Base-by-base conservation (phyloP, 257 asterid species). In the Scutellaria barbata region DNA sequence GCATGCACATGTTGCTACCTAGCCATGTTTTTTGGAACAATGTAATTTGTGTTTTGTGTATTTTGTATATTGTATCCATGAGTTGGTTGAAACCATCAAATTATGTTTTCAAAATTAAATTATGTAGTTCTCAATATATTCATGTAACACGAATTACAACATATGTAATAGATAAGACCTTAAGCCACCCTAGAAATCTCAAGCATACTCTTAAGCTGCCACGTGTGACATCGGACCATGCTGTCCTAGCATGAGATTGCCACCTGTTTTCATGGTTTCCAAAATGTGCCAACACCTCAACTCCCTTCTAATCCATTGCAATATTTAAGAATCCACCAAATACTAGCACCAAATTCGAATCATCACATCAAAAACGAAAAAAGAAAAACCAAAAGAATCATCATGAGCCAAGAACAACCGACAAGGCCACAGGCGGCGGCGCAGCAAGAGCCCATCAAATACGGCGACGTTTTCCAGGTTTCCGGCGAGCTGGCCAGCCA, bases 371-470 rank as follows among this genome's bases (percentile, higher is more conserved):
- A 8, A 11, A 30, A 30, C 35, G 4, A 63, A 17, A 70, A 18
- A n/a, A 6, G 45, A 10, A 8, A 8, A 9, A 22, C 55, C 12
- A 3, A 10, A 22, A 16, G 20, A 0, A 51, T 12, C 45, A 72
- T 7, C 48, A 89, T 84, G 92, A 86, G 90, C 66, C 89, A 86
- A 80, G 85, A 76, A 62, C 89, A 81, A 42, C 81, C 88, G 4
- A 66, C 35, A 41, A 80, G 63, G 83, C 67, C 69, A 22, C 73
- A 74, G 62, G 85, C 4, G 16, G 76, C 10, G 20, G 76, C 39
- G 40, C 82, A 67, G 42, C 81, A 66, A 2, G 76, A 85, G 33
- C 78, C 96, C 20, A 47, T 86, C 63, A 88, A 83, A 54, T 86
- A 88, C 41, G 88, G 94, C 39, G 93, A 85, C 55, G 81, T 86